A percentile compares a stretch with the other conserved stretches of the same genome.
Conservation (phyloP, 2,329 filamentous ascomycete species). For the Hirsutella thompsonii region DNA sequence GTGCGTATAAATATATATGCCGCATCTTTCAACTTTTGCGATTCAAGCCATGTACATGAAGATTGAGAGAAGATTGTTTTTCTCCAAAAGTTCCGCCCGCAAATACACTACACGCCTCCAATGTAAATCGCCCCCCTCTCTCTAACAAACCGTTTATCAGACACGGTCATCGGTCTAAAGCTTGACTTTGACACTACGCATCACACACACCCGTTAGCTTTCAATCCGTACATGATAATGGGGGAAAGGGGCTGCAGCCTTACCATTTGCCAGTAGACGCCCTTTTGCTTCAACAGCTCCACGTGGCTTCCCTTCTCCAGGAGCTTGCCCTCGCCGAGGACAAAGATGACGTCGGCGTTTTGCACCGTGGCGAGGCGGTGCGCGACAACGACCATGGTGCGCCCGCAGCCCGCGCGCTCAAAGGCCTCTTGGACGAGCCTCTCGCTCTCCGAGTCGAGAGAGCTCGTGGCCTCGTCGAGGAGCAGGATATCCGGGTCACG, state of each 20-base stretch:
- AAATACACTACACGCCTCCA: no score
- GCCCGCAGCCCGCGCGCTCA: slow-evolving; percentile 45
- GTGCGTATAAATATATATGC: no score
- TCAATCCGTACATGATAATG: no score
- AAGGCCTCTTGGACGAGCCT: slow-evolving; percentile 54
- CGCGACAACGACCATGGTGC: slow-evolving; percentile 64
- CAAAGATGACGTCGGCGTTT: slow-evolving; percentile 69
- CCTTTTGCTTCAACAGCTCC: slow-evolving; percentile 36
- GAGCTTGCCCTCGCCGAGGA: slow-evolving; percentile 52
- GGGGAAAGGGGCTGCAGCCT: slow-evolving; percentile 11
- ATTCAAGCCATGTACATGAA: no score
- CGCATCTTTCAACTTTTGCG: no score
- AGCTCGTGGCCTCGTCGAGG: slow-evolving; percentile 61
- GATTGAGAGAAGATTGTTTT: no score
- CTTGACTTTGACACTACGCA: slow-evolving; percentile 50
- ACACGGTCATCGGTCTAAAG: slow-evolving; percentile 32
- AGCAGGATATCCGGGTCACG: slow-evolving; percentile 53
- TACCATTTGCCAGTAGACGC: slow-evolving; percentile 47
- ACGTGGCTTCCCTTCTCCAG: slow-evolving; percentile 39
- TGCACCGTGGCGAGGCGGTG: slow-evolving; percentile 67
- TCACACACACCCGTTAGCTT: no score
- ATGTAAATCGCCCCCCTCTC: neutral
- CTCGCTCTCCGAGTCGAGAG: slow-evolving; percentile 51
- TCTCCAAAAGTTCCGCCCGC: no score
- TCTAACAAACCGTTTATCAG: neutral